phyloP scores from a whole-genome alignment of 371 early-diverging fungal species.

The Sporodiniella umbellata region DNA sequence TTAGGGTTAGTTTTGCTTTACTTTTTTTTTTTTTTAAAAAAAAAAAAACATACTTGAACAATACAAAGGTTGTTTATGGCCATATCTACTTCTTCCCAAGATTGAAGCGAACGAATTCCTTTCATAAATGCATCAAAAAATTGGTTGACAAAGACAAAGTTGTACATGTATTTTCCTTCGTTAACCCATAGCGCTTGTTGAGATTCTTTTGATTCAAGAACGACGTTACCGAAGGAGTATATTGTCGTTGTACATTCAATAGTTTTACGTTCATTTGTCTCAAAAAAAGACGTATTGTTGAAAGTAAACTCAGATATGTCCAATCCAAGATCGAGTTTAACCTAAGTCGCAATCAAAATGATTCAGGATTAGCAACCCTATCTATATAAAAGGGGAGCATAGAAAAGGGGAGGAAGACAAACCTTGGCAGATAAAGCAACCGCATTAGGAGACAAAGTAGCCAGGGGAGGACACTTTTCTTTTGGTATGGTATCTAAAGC shows the following conservation, averaged over 20 bases:
- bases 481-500: conserved; percentile 10
- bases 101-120: conserved; percentile 33
- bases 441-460: not conserved
- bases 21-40: too few species aligned
- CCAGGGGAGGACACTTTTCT: conserved; percentile 39
- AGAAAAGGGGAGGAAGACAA: not conserved
- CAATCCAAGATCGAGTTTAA: conserved; percentile 43
- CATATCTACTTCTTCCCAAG: conserved; percentile 38
- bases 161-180: conserved; percentile 32
- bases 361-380: not conserved
- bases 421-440: conserved; percentile 15
- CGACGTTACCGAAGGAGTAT: conserved; percentile 51
- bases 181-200: conserved; percentile 35
- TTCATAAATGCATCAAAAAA: conserved; percentile 48
- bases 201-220: conserved; percentile 48
- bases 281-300: conserved; percentile 38
- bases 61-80: conserved; percentile 40
- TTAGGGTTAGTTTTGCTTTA: too few species aligned
- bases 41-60: conserved; percentile 26
- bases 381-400: too few species aligned
- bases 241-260: conserved; percentile 51
- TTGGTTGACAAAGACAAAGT: conserved; percentile 50
- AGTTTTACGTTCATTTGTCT: conserved; percentile 32
- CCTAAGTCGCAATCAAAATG: conserved; percentile 11
- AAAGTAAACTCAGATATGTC: conserved; percentile 38